Percentiles rank a stretch among this genome's conserved stretches.
Evolutionary conservation across 2,329 filamentous ascomycete genomes (phyloP).

Genomic region (Alternaria metachromatica): DNA sequence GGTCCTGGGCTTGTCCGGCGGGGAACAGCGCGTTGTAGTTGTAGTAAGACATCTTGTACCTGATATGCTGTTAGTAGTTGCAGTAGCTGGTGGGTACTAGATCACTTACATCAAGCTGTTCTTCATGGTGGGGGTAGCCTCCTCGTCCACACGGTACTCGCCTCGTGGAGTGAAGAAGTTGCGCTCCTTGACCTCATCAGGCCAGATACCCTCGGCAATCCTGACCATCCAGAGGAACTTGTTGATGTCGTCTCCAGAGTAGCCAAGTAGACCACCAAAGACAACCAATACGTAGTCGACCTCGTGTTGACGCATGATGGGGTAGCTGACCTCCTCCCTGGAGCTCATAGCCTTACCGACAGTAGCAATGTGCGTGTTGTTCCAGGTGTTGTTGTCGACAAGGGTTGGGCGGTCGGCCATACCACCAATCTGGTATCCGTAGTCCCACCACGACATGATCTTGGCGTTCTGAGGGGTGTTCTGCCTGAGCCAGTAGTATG

Average conservation of each 20-base stretch:
- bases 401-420: slow-evolving; percentile 98
- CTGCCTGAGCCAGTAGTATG: slow-evolving; percentile 98
- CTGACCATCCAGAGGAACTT: slow-evolving; percentile 99
- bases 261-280: slow-evolving; percentile 93
- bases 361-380: slow-evolving; percentile 99
- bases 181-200: slow-evolving; percentile 97
- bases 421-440: slow-evolving; percentile 98
- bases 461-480: slow-evolving; percentile 95
- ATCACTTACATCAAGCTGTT: slow-evolving; percentile 93
- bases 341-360: slow-evolving; percentile 99
- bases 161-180: slow-evolving; percentile 93
- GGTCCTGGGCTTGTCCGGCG: slow-evolving; percentile 84
- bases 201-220: slow-evolving; percentile 99
- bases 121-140: slow-evolving; percentile 95
- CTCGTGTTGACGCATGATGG: slow-evolving; percentile 97
- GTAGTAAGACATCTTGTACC: slow-evolving; percentile 99
- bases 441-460: slow-evolving; percentile 99
- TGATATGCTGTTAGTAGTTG: slow-evolving; percentile 51
- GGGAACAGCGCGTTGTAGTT: slow-evolving; percentile 95
- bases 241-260: slow-evolving; percentile 99
- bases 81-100: background rate
- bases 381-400: slow-evolving; percentile 99
- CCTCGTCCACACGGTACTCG: slow-evolving; percentile 93
- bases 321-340: slow-evolving; percentile 95
- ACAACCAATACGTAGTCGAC: slow-evolving; percentile 99